These are phyloP conservation scores for Hypoxylon sp. DNA, from an alignment of 2,329 filamentous ascomycete species.

Conservation along the genomic window DNA sequence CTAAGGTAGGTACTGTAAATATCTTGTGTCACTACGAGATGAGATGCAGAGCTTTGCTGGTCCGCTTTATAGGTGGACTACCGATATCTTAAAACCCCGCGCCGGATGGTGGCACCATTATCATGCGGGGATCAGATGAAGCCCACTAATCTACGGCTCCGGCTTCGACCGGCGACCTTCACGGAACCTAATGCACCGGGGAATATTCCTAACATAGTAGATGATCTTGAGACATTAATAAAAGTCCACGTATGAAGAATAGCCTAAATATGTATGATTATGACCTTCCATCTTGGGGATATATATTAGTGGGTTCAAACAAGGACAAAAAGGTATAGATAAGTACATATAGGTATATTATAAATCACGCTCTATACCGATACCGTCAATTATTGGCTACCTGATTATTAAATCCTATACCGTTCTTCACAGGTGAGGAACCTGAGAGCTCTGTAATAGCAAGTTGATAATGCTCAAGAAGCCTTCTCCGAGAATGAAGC, in stretches of 20 bases:
- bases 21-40: conserved; percentile 20
- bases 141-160: conserved; percentile 33
- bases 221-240: conserved; percentile 7
- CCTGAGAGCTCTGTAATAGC: conserved; percentile 80
- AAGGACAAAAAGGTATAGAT: conserved; percentile 1
- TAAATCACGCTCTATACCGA: conserved; percentile 7
- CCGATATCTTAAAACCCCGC: conserved; percentile 41
- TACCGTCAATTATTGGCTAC: conserved; percentile 3
- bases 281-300: neutral
- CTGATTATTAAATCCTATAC: conserved; percentile 7
- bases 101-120: conserved; percentile 30
- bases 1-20: neutral
- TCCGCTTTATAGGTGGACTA: conserved; percentile 21
- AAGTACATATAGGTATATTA: conserved; percentile 18
- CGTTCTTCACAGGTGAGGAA: conserved; percentile 76
- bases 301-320: neutral
- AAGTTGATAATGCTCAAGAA: conserved; percentile 93
- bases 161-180: conserved; percentile 32
- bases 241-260: neutral
- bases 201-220: neutral
- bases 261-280: neutral
- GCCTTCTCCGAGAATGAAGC: conserved; percentile 92
- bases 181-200: conserved; percentile 8
- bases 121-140: conserved; percentile 32
- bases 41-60: conserved; percentile 27